Evolutionary conservation across 257 asterid species (phyloP).

Genomic region (Solanum neorickii): DNA sequence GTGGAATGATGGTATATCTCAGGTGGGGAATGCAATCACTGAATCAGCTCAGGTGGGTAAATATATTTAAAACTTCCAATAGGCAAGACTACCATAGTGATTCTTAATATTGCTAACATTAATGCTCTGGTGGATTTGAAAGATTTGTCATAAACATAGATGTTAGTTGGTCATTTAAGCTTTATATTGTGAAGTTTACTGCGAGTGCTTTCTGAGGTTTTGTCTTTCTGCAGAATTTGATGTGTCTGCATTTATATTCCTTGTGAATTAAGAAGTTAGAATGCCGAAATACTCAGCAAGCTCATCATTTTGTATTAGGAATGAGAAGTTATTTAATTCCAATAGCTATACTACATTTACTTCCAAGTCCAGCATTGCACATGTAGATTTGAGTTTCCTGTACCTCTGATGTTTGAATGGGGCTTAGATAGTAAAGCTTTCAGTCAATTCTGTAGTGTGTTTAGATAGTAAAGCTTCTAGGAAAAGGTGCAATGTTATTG

Average conservation of each 20-base stretch:
- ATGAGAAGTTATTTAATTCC: not conserved
- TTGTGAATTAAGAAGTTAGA: not conserved
- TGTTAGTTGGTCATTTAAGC: not conserved
- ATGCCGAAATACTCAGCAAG: not conserved
- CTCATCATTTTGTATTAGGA: not conserved
- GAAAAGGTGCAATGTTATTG: not conserved
- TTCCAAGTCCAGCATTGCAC: not conserved
- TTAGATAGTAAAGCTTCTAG: not conserved
- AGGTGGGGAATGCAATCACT: constrained; percentile 72
- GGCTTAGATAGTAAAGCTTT: not conserved
- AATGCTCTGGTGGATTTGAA: not conserved
- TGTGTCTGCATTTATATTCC: not conserved
- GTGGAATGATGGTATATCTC: constrained; percentile 82
- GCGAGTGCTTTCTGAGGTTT: not conserved
- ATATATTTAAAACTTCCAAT: constrained; percentile 43
- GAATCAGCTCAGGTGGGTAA: constrained; percentile 80
- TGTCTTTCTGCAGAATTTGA: not conserved
- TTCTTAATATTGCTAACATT: not conserved
- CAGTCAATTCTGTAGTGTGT: not conserved
- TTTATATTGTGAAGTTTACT: not conserved
- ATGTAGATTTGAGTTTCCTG: not conserved
- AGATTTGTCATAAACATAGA: not conserved
- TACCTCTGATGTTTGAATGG: not conserved
- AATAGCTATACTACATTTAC: not conserved
- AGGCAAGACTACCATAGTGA: constrained; percentile 10